Evolutionary conservation across 1,284 basidiomycete species (phyloP).

Genomic region (Rhodotorula sp.): DNA sequence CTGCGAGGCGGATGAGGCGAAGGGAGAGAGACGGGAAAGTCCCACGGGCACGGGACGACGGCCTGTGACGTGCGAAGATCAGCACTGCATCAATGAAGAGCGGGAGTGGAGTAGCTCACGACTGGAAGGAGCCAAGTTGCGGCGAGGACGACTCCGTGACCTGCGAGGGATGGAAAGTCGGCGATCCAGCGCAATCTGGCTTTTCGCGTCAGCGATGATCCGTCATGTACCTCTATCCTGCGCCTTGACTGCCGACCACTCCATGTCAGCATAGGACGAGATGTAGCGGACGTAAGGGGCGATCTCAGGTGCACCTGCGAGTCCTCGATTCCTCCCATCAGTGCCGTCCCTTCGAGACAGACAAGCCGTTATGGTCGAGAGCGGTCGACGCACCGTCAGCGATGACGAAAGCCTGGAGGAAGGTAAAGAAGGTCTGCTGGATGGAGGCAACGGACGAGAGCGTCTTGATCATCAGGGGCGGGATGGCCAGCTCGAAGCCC

Average conservation of each 20-base stretch:
- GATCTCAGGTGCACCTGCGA: constrained; percentile 39
- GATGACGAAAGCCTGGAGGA: constrained; percentile 39
- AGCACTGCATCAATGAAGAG: no score
- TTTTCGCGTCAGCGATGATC: no score
- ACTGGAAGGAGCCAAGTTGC: constrained; percentile 44
- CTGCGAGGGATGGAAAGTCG: neutral
- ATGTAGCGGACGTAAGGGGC: constrained; percentile 42
- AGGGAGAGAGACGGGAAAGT: constrained; percentile 5
- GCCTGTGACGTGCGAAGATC: neutral
- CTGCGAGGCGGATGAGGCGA: no score
- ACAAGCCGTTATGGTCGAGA: neutral
- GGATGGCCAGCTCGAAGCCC: constrained; percentile 44
- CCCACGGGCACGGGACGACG: constrained; percentile 31
- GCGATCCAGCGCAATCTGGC: neutral
- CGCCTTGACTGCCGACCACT: constrained; percentile 39
- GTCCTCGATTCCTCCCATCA: no score
- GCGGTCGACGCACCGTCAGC: constrained; percentile 26
- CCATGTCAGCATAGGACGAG: constrained; percentile 41
- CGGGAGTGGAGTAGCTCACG: neutral
- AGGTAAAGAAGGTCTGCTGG: constrained; percentile 35
- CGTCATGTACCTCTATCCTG: constrained; percentile 33
- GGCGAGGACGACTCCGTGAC: constrained; percentile 44
- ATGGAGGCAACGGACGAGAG: constrained; percentile 32
- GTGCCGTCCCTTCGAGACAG: no score
- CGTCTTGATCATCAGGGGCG: constrained; percentile 28